Evolutionary conservation across 805 yeast genomes (phyloP).

Genomic region (Cyberlindnera nakhonratchasimensis): DNA sequence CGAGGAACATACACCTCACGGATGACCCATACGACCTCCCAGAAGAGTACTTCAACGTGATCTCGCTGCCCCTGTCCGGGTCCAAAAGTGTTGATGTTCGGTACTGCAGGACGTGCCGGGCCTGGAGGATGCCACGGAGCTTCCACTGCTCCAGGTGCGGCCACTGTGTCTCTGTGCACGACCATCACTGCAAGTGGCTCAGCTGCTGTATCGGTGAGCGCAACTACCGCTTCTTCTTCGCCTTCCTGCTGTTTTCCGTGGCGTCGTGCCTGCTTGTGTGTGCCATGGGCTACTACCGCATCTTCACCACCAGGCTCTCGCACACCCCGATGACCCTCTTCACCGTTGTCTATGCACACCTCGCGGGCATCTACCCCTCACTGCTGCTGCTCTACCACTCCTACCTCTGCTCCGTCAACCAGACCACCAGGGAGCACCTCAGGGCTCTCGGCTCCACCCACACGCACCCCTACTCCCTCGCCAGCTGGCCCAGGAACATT

Average conservation of each 20-base stretch:
- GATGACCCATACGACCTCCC: constrained; percentile 43
- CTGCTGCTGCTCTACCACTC: constrained; percentile 52
- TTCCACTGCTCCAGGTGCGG: constrained; percentile 73
- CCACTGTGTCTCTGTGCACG: constrained; percentile 44
- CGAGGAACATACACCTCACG: constrained; percentile 61
- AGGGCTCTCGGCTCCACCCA: constrained; percentile 39
- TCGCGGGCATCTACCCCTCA: constrained; percentile 53
- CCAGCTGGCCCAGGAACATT: constrained; percentile 31
- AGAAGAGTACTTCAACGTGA: constrained; percentile 50
- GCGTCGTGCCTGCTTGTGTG: constrained; percentile 30
- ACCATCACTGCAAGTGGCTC: constrained; percentile 51
- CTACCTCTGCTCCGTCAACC: constrained; percentile 49
- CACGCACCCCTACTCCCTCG: constrained; percentile 35
- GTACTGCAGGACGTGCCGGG: constrained; percentile 61
- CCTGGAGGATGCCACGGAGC: constrained; percentile 76
- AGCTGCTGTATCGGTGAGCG: constrained; percentile 76
- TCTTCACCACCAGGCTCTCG: constrained; percentile 26
- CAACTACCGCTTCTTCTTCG: constrained; percentile 60
- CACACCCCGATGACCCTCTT: constrained; percentile 44
- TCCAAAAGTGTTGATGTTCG: constrained; percentile 39
- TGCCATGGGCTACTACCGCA: constrained; percentile 32
- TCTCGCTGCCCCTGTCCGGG: constrained; percentile 43
- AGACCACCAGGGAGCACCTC: constrained; percentile 73
- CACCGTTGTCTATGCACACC: constrained; percentile 45
- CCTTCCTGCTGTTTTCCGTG: constrained; percentile 41